phyloP scores from a whole-genome alignment of 768 basidiomycete species.

The Panellus pusillus region DNA sequence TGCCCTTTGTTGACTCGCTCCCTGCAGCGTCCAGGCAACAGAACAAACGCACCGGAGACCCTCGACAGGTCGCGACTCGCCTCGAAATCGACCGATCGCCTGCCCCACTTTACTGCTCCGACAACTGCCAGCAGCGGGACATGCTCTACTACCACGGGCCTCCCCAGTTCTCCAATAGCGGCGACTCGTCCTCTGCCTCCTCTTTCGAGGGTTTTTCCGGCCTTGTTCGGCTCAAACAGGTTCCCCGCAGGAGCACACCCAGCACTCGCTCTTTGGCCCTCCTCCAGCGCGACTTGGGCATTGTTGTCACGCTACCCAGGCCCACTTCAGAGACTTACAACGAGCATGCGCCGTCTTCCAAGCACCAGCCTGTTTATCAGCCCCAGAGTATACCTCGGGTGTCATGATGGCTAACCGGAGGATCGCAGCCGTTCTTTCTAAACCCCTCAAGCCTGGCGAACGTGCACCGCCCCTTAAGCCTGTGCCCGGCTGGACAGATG shows the following conservation, averaged over 20 bases:
- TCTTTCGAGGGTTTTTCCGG: constrained; percentile 32
- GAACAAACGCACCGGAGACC: constrained; percentile 22
- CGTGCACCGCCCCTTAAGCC: constrained; percentile 36
- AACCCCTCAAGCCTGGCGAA: constrained; percentile 40
- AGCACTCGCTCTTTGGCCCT: constrained; percentile 39
- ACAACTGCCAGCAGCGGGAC: constrained; percentile 68
- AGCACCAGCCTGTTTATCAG: constrained; percentile 20
- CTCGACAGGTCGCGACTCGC: constrained; percentile 48
- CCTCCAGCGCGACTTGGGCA: constrained; percentile 33
- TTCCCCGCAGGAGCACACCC: constrained; percentile 35
- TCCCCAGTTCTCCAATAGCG: constrained; percentile 46
- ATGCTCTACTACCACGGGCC: constrained; percentile 40
- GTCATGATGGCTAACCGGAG: constrained; percentile 70
- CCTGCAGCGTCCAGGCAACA: constrained; percentile 53
- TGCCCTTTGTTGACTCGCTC: constrained; percentile 19
- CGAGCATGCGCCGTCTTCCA: constrained; percentile 22
- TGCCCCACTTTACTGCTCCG: constrained; percentile 83
- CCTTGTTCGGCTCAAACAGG: constrained; percentile 28
- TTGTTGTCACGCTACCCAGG: constrained; percentile 56
- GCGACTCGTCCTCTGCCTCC: too few relatives aligned
- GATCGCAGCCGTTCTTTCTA: constrained; percentile 47
- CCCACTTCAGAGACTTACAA: constrained; percentile 44
- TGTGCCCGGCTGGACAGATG: constrained; percentile 72
- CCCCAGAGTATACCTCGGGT: constrained; percentile 53
- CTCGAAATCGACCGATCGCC: constrained; percentile 79